phyloP scores from a whole-genome alignment of 805 yeast genomes.

The Metschnikowia cerradonensis region DNA sequence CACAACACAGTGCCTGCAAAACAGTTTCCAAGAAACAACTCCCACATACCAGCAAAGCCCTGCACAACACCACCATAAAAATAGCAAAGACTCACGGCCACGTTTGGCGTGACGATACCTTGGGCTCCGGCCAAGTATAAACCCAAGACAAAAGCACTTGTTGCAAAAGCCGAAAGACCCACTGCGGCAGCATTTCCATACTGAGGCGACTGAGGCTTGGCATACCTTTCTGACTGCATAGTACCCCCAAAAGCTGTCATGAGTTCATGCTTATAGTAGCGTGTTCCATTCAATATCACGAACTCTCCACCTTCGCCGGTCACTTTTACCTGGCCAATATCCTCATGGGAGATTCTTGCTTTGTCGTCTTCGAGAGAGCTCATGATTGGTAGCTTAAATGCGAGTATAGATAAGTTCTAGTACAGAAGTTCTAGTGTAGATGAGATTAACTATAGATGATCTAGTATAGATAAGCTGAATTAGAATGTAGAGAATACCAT shows the following conservation, averaged over 20 bases:
- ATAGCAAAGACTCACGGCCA: constrained; percentile 43
- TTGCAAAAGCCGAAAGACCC: constrained; percentile 48
- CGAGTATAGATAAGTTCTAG: not conserved
- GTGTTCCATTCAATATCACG: constrained; percentile 38
- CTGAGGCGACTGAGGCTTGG: constrained; percentile 34
- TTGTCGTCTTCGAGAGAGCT: constrained; percentile 3
- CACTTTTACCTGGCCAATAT: not conserved
- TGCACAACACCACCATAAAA: constrained; percentile 51
- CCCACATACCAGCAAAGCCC: constrained; percentile 49
- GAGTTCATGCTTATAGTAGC: constrained; percentile 52
- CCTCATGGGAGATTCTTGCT: not conserved
- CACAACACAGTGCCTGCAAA: constrained; percentile 53
- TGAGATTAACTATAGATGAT: too few relatives aligned
- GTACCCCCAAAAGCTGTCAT: constrained; percentile 62
- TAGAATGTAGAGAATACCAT: too few relatives aligned
- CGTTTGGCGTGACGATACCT: constrained; percentile 40
- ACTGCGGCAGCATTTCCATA: constrained; percentile 52
- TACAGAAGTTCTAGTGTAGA: too few relatives aligned
- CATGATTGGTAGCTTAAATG: not conserved
- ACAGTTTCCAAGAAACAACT: constrained; percentile 47
- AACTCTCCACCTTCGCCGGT: constrained; percentile 38
- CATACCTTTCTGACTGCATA: constrained; percentile 42
- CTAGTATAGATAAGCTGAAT: too few relatives aligned
- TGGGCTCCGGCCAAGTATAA: constrained; percentile 44
- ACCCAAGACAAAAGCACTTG: constrained; percentile 46